Evolutionary conservation across 768 basidiomycete genomes (phyloP).

Genomic region (Pholiota conissans): DNA sequence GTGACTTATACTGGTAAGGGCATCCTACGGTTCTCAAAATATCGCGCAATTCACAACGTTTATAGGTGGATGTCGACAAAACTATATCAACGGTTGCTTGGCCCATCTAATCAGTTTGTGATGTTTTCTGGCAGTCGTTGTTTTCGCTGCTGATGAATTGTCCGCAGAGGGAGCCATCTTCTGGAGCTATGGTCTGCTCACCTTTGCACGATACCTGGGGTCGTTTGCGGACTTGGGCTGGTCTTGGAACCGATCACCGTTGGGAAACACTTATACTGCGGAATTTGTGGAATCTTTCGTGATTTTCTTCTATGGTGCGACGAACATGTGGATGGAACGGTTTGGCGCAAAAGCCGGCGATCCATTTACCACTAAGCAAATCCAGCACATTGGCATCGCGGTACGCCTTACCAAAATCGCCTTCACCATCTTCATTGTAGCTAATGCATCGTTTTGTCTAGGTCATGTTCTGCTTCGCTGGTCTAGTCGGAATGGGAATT

Average conservation of each 20-base stretch:
- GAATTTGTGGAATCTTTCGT: conserved; percentile 79
- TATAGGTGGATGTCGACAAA: conserved; percentile 72
- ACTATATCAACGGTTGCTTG: conserved; percentile 78
- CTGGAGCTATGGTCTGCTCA: conserved; percentile 85
- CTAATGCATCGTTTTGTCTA: conserved; percentile 20
- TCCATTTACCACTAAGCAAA: conserved; percentile 87
- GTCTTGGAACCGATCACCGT: conserved; percentile 87
- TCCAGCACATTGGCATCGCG: conserved; percentile 94
- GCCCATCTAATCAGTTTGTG: conserved; percentile 89
- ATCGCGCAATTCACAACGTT: not conserved
- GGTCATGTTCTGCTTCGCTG: conserved; percentile 96
- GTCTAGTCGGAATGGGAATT: conserved; percentile 86
- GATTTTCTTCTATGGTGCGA: conserved; percentile 86
- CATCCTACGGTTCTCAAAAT: not conserved
- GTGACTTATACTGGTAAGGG: conserved; percentile 70
- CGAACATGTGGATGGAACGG: conserved; percentile 97
- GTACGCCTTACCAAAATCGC: conserved; percentile 36
- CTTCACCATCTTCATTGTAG: not conserved
- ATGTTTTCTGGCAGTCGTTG: not conserved
- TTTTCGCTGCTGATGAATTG: conserved; percentile 7
- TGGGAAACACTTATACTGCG: conserved; percentile 51
- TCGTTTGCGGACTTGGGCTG: conserved; percentile 85
- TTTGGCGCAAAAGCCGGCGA: conserved; percentile 81
- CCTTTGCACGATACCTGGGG: conserved; percentile 94
- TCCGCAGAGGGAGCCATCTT: conserved; percentile 86